Evolutionary conservation across 768 basidiomycete genomes (phyloP).

Genomic region (Hirschioporus abietinus): DNA sequence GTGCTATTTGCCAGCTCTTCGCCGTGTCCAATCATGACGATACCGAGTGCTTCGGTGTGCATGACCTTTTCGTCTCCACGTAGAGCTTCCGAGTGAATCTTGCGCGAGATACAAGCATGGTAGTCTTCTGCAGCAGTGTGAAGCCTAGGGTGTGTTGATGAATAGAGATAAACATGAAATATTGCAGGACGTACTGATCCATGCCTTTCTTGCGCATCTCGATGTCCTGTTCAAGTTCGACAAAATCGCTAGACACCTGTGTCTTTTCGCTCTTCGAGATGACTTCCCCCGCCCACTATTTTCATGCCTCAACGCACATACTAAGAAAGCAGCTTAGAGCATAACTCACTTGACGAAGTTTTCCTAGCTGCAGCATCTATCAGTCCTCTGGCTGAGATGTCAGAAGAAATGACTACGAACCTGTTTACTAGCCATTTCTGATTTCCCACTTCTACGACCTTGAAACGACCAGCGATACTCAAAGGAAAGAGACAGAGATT

Average conservation of each 20-base stretch:
- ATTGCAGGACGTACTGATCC: constrained; percentile 47
- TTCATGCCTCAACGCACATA: constrained; percentile 21
- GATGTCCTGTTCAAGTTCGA: constrained; percentile 77
- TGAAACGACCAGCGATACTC: background rate
- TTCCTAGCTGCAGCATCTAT: constrained; percentile 51
- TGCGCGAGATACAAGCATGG: constrained; percentile 67
- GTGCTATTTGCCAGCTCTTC: constrained; percentile 60
- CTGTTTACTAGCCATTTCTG: constrained; percentile 61
- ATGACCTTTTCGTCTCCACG: constrained; percentile 63
- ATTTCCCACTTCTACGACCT: background rate
- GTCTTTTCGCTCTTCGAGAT: constrained; percentile 83
- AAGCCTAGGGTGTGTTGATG: constrained; percentile 39
- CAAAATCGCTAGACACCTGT: constrained; percentile 70
- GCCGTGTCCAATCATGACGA: constrained; percentile 84
- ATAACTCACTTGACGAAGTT: constrained; percentile 62
- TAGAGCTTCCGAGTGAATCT: constrained; percentile 58
- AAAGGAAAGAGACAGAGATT: background rate
- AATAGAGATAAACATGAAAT: constrained; percentile 4
- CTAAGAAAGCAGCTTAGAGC: constrained; percentile 10
- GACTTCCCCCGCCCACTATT: constrained; percentile 85
- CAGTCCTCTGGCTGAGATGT: background rate
- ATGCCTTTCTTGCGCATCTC: constrained; percentile 74
- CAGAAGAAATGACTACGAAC: constrained; percentile 27
- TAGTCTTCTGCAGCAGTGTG: constrained; percentile 68
- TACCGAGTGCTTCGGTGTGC: constrained; percentile 72